Conservation (phyloP, 345 rosid genomes). For the Luvunga scandens region DNA sequence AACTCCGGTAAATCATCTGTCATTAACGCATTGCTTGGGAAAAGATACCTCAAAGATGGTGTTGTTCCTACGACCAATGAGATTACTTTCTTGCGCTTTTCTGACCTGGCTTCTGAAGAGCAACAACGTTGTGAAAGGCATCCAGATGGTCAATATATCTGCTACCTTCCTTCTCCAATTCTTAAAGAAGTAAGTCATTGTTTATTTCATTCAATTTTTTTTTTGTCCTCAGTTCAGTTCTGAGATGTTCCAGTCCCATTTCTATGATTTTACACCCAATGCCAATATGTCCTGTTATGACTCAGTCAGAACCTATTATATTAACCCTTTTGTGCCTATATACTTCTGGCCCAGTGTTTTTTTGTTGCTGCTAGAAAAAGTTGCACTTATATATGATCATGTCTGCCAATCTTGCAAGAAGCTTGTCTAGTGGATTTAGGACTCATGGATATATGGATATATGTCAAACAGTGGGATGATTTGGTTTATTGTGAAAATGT, state of each 20-base stretch:
- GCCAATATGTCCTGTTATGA: neutral
- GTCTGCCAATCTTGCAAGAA: neutral
- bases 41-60: conserved; percentile 84
- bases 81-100: conserved; percentile 80
- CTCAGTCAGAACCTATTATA: neutral
- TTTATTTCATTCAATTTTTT: conserved; percentile 7
- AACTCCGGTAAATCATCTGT: conserved; percentile 96
- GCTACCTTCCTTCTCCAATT: conserved; percentile 88
- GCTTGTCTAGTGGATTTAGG: neutral
- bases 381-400: neutral
- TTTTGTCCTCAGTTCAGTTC: neutral
- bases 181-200: conserved; percentile 74
- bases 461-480: neutral
- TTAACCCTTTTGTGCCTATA: neutral
- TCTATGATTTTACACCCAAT: neutral
- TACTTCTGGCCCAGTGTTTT: neutral
- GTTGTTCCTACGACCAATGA: conserved; percentile 96
- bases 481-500: neutral
- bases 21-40: conserved; percentile 91
- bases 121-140: conserved; percentile 77
- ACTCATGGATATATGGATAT: neutral
- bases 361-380: neutral
- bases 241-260: neutral
- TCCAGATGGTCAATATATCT: conserved; percentile 89
- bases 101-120: conserved; percentile 55